Base-by-base conservation (phyloP, 2,329 filamentous ascomycete species). In the Epichloe aotearoae region DNA sequence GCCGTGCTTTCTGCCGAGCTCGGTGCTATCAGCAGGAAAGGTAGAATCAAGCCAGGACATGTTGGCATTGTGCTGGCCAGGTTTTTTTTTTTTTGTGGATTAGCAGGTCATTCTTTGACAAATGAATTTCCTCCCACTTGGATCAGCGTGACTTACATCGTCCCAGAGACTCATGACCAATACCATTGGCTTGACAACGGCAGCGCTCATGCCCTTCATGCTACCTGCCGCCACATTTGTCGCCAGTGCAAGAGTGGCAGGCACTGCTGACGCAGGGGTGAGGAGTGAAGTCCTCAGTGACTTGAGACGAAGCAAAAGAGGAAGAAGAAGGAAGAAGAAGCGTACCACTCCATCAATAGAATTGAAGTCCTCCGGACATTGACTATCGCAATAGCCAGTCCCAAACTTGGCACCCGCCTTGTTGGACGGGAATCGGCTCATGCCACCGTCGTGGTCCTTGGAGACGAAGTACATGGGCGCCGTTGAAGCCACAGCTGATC, bases 401-500 rank as follows among this genome's bases (percentile, higher is more conserved):
- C 79, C 79, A 62, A 79, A 82, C 63, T 76, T 74, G 61, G 79
- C 77, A 52, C 72, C 72, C 11, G 71, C 72, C 64, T 71, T 69
- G 66, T 74, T 82, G 61, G 64, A 66, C 2, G 66, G 52, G 64
- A 73, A 77, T 62, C 72, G 73, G 62, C 64, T 59, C 56, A 69
- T 61, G 46, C 78, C 78, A 56, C 78, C 78, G 56, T 81, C 77
- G 17, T 68, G 65, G 39, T 79, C 76, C 79, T 82, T 82, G 61
- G 73, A 70, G 44, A 78, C 74, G 50, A 82, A 77, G 69, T 87
- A 86, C 45, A 87, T 69, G 69, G 44, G 83, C 83, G 50, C 83
- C 83, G 66, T 88, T 87, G 53, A 87, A 68, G 53, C 84, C 84
- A 60, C 84, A 88, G 53, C 77, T 76, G 19, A 85, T 70, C 58